A percentile compares a stretch with the other conserved stretches of the same genome.
phyloP scores from a whole-genome alignment of 768 basidiomycete genomes.

The Pulveroboletus sp. region DNA sequence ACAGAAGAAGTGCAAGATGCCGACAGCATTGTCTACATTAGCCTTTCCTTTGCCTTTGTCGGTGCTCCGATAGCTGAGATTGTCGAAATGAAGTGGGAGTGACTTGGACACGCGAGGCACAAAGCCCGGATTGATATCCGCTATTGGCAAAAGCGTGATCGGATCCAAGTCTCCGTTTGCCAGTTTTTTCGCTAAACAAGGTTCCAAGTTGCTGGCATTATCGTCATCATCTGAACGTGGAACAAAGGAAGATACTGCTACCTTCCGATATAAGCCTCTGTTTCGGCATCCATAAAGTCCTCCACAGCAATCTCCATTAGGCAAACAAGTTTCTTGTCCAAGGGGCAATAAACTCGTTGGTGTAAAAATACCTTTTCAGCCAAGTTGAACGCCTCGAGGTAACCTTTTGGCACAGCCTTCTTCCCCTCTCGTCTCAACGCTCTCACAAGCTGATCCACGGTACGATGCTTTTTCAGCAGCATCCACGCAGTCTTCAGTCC shows the following conservation, averaged over 20 bases:
- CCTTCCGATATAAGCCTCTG: slow-evolving; percentile 72
- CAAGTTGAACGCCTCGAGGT: slow-evolving; percentile 66
- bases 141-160: slow-evolving; percentile 59
- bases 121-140: slow-evolving; percentile 72
- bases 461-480: slow-evolving; percentile 79
- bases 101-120: slow-evolving; percentile 49
- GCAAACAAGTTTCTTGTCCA: slow-evolving; percentile 58
- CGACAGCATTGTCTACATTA: slow-evolving; percentile 24
- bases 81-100: slow-evolving; percentile 30
- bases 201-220: slow-evolving; percentile 54
- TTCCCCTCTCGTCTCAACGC: slow-evolving; percentile 78
- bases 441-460: slow-evolving; percentile 77
- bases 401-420: slow-evolving; percentile 71
- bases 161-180: slow-evolving; percentile 72
- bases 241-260: slow-evolving; percentile 24
- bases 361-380: slow-evolving; percentile 92
- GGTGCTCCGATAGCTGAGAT: slow-evolving; percentile 23
- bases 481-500: slow-evolving; percentile 91
- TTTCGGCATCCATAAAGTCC: slow-evolving; percentile 50
- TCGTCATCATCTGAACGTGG: slow-evolving; percentile 8
- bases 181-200: slow-evolving; percentile 57
- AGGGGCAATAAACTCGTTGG: slow-evolving; percentile 88
- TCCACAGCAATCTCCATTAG: slow-evolving; percentile 55
- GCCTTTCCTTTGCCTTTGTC: slow-evolving; percentile 48
- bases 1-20: slow-evolving; percentile 66